These are phyloP conservation scores for Verbena officinalis DNA, from an alignment of 257 asterid species.

Conservation along the genomic window DNA sequence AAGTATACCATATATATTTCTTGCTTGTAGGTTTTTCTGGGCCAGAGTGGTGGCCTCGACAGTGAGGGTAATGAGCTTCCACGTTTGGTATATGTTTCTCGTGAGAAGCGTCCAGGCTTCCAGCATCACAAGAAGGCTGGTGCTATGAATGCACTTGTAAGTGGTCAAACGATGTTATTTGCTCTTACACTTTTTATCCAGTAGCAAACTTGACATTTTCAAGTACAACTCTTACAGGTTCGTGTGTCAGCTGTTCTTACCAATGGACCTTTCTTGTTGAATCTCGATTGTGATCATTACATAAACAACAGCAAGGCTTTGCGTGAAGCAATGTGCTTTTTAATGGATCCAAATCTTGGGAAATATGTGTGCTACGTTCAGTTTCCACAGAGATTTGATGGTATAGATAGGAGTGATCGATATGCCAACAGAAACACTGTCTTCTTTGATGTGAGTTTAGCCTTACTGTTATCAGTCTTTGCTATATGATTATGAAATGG, in stretches of 20 bases:
- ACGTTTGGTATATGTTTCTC: slow-evolving; percentile 92
- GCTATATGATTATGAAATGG: neutral
- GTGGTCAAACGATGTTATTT: slow-evolving; percentile 33
- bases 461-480: slow-evolving; percentile 16
- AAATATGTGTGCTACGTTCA: slow-evolving; percentile 96
- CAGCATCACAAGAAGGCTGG: slow-evolving; percentile 99
- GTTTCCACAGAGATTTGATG: slow-evolving; percentile 97
- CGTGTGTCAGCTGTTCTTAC: slow-evolving; percentile 99
- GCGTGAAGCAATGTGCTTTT: slow-evolving; percentile 96
- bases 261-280: slow-evolving; percentile 95
- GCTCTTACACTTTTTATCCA: slow-evolving; percentile 8
- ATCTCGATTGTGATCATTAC: slow-evolving; percentile 99
- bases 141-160: slow-evolving; percentile 98
- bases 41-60: slow-evolving; percentile 98
- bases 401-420: slow-evolving; percentile 91
- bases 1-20: slow-evolving; percentile 20
- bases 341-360: slow-evolving; percentile 98
- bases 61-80: slow-evolving; percentile 96
- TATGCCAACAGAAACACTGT: slow-evolving; percentile 97
- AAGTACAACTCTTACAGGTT: slow-evolving; percentile 56
- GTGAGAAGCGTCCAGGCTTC: slow-evolving; percentile 98
- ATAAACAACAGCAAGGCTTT: slow-evolving; percentile 97
- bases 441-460: slow-evolving; percentile 86
- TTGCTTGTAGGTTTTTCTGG: slow-evolving; percentile 80
- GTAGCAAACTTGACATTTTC: slow-evolving; percentile 27